A percentile compares a stretch with the other conserved stretches of the same genome.
Evolutionary conservation across 2,329 filamentous ascomycete genomes (phyloP).

Genomic region (Hymenoscyphus repandus): DNA sequence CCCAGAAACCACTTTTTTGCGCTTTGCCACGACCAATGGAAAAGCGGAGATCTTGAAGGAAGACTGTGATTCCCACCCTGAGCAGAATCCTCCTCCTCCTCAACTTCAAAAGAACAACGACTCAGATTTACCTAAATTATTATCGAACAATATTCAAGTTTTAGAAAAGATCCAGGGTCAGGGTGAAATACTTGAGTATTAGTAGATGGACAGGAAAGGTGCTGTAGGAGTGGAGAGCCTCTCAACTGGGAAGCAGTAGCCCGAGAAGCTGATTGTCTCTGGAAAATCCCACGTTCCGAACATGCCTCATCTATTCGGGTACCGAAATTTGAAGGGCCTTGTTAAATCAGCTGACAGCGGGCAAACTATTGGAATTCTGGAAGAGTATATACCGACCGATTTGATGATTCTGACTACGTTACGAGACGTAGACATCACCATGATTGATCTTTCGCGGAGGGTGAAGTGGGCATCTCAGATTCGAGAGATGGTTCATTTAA

Average conservation of each 20-base stretch:
- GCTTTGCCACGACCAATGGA: slow-evolving; percentile 2
- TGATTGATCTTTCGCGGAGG: slow-evolving; percentile 6
- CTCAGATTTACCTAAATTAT: slow-evolving; percentile 7
- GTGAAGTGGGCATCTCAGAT: slow-evolving; percentile 19
- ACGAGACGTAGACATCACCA: not conserved
- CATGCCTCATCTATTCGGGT: slow-evolving; percentile 11
- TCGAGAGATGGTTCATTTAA: slow-evolving; percentile 9
- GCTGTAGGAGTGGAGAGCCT: slow-evolving; percentile 13
- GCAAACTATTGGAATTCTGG: slow-evolving; percentile 16
- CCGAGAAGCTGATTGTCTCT: slow-evolving; percentile 16
- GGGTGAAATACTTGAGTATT: slow-evolving; percentile 14
- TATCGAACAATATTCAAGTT: slow-evolving; percentile 8
- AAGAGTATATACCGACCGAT: slow-evolving; percentile 14
- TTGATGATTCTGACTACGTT: not conserved
- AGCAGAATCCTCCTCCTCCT: not conserved
- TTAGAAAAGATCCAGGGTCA: slow-evolving; percentile 1
- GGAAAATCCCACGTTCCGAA: slow-evolving; percentile 11
- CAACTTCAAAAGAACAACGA: not conserved
- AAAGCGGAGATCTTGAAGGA: slow-evolving; percentile 4
- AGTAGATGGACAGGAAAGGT: slow-evolving; percentile 11
- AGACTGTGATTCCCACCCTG: not conserved
- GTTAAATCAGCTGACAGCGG: slow-evolving; percentile 10
- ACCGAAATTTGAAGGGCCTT: slow-evolving; percentile 11
- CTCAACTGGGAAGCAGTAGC: slow-evolving; percentile 8
- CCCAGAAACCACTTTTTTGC: slow-evolving; percentile 4